A percentile compares a stretch with the other conserved stretches of the same genome.
Evolutionary conservation across 1,284 basidiomycete genomes (phyloP).

Genomic region (Tylopilus sp.): DNA sequence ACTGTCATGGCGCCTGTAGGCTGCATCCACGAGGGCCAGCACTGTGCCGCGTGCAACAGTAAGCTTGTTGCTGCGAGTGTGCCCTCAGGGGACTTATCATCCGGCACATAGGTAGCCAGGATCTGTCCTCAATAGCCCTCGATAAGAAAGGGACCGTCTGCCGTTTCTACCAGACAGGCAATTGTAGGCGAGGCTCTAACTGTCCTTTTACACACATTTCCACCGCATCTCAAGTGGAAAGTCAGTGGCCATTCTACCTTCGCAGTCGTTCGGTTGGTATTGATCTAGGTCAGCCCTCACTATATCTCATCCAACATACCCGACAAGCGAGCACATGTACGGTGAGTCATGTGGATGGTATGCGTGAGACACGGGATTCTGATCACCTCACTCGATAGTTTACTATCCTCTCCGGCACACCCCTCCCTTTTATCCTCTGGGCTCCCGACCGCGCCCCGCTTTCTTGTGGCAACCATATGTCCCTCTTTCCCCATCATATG

Average conservation of each 20-base stretch:
- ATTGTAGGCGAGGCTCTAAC: conserved; percentile 28
- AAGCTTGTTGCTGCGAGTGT: conserved; percentile 4
- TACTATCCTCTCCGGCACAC: conserved; percentile 18
- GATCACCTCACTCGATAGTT: conserved; percentile 14
- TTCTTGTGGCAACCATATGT: conserved; percentile 28
- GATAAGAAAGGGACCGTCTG: conserved; percentile 17
- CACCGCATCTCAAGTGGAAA: conserved; percentile 7
- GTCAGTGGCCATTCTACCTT: conserved; percentile 12
- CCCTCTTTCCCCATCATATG: conserved; percentile 16
- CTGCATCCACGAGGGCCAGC: conserved; percentile 17
- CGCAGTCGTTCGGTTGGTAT: not conserved
- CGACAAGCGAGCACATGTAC: conserved; percentile 14
- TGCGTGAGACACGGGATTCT: conserved; percentile 1
- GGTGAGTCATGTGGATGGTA: conserved; percentile 15
- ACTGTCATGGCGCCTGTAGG: conserved; percentile 6
- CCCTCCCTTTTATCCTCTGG: conserved; percentile 20
- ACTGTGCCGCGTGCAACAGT: conserved; percentile 15
- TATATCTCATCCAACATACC: conserved; percentile 10
- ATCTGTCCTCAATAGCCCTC: not conserved
- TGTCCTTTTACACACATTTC: conserved; percentile 28
- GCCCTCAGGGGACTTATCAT: conserved; percentile 8
- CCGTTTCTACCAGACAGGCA: conserved; percentile 25
- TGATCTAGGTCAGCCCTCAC: conserved; percentile 14
- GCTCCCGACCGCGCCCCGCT: conserved; percentile 15
- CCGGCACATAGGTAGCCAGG: conserved; percentile 12